Evolutionary conservation across 345 rosid genomes (phyloP), one percentile per base, ranked within the genome.

Genomic region (Eucalyptus microcorys): DNA sequence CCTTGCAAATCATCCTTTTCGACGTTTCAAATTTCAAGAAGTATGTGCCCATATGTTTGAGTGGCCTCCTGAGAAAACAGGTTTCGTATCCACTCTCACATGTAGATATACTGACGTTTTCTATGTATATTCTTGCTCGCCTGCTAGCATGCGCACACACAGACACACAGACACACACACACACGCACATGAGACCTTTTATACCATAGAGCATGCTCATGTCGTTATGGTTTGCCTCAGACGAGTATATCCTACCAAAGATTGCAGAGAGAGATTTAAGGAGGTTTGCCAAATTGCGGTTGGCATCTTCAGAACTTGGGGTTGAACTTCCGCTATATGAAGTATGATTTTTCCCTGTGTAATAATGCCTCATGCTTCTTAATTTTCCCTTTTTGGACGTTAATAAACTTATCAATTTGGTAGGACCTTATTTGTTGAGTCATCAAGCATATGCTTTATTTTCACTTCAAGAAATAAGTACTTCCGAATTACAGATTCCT

Each of bases 31-130:
- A 91, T 94, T 97, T 91, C 98, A 95, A 45, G 89, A 92, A 88
- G 43, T 94, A 88, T 96, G 98, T 89, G 89, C 91, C 66, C 91
- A 93, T 92, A 94, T 93, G 91, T 94, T 98, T 91, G 96, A 91
- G 85, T 98, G 99, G 99, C 93, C 97, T 71, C 94, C 98, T 64
- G 97, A 95, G 92, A 95, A 93, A 92, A 95, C 99, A 95, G 98
- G 99, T 97, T 84, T 48, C 6, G 49, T 40, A 14, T 52, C 64
- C 84, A 76, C 84, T 76, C 81, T 76, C 14, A 4, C 47, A 40
- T 40, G 15, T 40, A 22, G 84, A 76, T 21, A 42, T 76, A 76
- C 83, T 40, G 30, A 40, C 2, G 84, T 76, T 21, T 76, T 76
- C 47, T 76, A 76, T 76, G 8, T 76, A 76, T 14, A 21, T 21